These are phyloP conservation scores for Cytospora schulzeri DNA, from an alignment of 2,329 filamentous ascomycete species.

Conservation along the genomic window DNA sequence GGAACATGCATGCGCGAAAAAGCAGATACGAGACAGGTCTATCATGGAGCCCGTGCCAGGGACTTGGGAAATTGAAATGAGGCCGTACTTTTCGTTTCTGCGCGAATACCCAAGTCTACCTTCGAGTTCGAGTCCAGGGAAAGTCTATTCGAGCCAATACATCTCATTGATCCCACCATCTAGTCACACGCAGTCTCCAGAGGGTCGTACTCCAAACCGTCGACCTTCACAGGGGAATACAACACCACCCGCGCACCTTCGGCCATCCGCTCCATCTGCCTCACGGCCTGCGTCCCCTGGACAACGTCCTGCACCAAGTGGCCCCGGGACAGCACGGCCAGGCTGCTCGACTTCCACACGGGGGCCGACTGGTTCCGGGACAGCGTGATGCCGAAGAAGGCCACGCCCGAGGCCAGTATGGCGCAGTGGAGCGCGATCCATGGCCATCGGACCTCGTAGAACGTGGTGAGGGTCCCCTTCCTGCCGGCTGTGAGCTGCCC, in stretches of 20 bases:
- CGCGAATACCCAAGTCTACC: too few relatives aligned
- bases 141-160: too few relatives aligned
- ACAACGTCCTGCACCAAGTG: conserved; percentile 1
- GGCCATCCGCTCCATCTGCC: conserved; percentile 13
- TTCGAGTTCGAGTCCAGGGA: too few relatives aligned
- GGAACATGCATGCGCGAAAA: too few relatives aligned
- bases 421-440: conserved; percentile 22
- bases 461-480: conserved; percentile 5
- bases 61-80: too few relatives aligned
- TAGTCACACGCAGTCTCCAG: conserved; percentile 5
- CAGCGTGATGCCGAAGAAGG: conserved; percentile 14
- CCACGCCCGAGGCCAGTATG: neutral
- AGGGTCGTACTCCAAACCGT: neutral
- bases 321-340: conserved; percentile 12
- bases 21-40: too few relatives aligned
- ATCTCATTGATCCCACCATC: neutral
- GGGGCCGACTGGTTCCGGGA: neutral
- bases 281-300: conserved; percentile 1
- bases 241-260: conserved; percentile 3
- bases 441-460: conserved; percentile 19
- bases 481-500: too few relatives aligned
- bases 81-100: too few relatives aligned
- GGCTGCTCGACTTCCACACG: conserved; percentile 17
- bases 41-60: too few relatives aligned
- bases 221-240: neutral